These are phyloP conservation scores for Gliomastix tumulicola DNA, from an alignment of 2,329 filamentous ascomycete species.

Conservation along the genomic window DNA sequence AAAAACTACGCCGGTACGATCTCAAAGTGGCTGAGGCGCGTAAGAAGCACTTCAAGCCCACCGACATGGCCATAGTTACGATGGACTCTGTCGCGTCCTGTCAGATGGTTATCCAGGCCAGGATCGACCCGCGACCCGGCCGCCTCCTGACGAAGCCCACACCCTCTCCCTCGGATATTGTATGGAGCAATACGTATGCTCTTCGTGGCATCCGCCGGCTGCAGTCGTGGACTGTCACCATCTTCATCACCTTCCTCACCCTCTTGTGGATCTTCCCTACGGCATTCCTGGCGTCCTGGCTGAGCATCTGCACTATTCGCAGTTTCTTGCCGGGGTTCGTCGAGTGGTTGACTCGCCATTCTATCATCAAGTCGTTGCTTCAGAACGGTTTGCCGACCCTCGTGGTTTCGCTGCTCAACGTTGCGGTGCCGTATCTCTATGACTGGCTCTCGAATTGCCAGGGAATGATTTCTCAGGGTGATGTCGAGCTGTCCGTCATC, in stretches of 20 bases:
- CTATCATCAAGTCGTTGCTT: constrained; percentile 67
- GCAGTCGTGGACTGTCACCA: constrained; percentile 76
- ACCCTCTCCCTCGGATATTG: constrained; percentile 83
- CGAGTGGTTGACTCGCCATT: constrained; percentile 58
- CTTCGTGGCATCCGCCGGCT: constrained; percentile 66
- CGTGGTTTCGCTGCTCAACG: constrained; percentile 78
- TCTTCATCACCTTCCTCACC: constrained; percentile 75
- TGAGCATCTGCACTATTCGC: constrained; percentile 76
- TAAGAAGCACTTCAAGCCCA: constrained; percentile 68
- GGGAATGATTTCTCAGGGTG: constrained; percentile 90
- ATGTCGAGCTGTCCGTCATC: constrained; percentile 89
- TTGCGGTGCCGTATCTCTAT: constrained; percentile 89
- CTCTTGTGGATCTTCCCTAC: constrained; percentile 85
- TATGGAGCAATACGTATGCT: constrained; percentile 91
- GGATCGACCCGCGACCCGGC: constrained; percentile 83
- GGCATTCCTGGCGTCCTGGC: constrained; percentile 66
- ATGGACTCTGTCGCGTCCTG: constrained; percentile 91
- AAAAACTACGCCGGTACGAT: constrained; percentile 73
- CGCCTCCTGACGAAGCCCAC: constrained; percentile 79
- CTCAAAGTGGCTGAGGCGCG: constrained; percentile 65
- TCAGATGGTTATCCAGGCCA: constrained; percentile 94
- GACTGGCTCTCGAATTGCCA: constrained; percentile 87
- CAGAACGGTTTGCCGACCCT: constrained; percentile 84
- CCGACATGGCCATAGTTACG: constrained; percentile 87
- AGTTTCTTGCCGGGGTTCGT: constrained; percentile 66